Conservation (phyloP, 441 rosid species). For the Populus hybrid region DNA sequence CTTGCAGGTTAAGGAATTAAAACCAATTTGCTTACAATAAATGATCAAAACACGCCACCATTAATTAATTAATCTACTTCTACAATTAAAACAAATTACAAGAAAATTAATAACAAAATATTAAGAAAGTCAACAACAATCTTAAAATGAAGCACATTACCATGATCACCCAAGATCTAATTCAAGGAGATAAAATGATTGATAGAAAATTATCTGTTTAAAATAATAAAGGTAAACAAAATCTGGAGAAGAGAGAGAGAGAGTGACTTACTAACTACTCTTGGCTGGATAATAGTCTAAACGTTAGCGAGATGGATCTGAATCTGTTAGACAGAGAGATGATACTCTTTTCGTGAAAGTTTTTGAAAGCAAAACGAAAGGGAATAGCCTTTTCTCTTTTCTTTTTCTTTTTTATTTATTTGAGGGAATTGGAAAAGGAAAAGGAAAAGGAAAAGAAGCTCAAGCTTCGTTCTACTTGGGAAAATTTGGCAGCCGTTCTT, state of each 20-base stretch:
- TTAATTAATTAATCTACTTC: neutral
- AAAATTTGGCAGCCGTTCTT: too few species aligned
- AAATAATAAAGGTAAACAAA: too few species aligned
- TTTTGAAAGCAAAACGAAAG: neutral
- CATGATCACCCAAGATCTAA: neutral
- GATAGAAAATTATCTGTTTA: too few species aligned
- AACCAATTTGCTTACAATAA: neutral
- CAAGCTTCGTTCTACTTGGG: too few species aligned
- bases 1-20: neutral
- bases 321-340: too few species aligned
- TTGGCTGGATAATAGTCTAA: too few species aligned
- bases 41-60: neutral
- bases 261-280: too few species aligned
- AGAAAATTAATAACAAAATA: neutral
- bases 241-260: too few species aligned
- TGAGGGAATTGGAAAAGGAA: neutral
- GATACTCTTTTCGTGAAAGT: neutral
- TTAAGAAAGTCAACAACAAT: neutral
- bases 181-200: too few species aligned
- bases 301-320: neutral
- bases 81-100: neutral
- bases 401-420: too few species aligned
- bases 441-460: too few species aligned
- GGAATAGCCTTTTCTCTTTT: neutral
- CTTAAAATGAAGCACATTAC: neutral